Base-by-base conservation (phyloP, 768 basidiomycete genomes). In the Xerocomellus dryophilus region DNA sequence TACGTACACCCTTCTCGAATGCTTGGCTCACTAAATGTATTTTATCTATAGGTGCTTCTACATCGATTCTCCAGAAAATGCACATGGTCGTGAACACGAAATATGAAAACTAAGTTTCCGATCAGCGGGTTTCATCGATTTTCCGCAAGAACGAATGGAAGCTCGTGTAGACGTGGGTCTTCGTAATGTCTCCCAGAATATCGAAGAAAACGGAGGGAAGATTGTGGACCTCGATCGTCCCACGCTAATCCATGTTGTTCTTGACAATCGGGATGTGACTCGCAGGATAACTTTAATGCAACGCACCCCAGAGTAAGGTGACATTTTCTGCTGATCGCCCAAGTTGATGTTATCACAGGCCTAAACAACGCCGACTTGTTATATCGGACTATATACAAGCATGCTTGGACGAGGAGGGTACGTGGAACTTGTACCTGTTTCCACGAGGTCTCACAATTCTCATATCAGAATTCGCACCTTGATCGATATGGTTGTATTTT, bases 391-490 rank as follows among this genome's bases (percentile, higher is more conserved):
- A 82, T 68, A 81, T 97, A 35, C 72, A 80, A 40, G 86, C 84
- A 6, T 93, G 86, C 64, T 63, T 94, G 31, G 91, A 91, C 66
- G 93, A 96, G 71, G 90, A 90, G 58, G 90, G 92, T 72, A 43
- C 5, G 67, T 51, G 21, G 18, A 43, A 34, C 15, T 2, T 32
- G 3, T 6, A 8, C n/a, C n/a, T 6, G 1, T 42, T 38, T 2
- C n/a, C 25, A 44, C n/a, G 5, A 25, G 15, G 21, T 20, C 55
- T 62, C 23, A 62, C 43, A 9, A 39, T 49, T 40, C 20, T 23
- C 21, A 5, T 34, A 8, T 34, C 18, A 68, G 67, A 70, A 11
- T 69, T 69, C 34, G 53, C n/a, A 15, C 67, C 67, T 25, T 67
- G 50, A 66, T 43, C 14, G 8, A 46, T 40, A 15, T 27, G 20